Evolutionary conservation across 345 rosid species (phyloP), one percentile per base, ranked within the genome.

Genomic region (Dipteronia dyeriana): DNA sequence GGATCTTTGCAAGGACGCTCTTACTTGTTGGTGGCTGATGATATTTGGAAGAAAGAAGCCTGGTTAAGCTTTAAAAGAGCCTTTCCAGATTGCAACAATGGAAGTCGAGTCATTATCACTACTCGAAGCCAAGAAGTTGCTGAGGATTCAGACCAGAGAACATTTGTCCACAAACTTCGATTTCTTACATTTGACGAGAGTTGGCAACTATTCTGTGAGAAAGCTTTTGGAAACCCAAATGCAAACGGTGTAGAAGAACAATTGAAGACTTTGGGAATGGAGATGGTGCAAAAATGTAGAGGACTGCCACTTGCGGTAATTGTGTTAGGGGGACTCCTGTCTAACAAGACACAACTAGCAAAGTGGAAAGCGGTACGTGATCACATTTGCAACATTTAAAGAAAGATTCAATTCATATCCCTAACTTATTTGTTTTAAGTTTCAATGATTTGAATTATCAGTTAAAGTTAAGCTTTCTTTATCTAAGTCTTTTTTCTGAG

Each of bases 231-330:
- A 49, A 49, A 49, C 54, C 41, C 70, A 22, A 34, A 63, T 29
- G 56, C 56, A 47, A 17, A 8, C 19, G 45, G 67, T 17, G 45
- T 16, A 49, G 17, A 49, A 11, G 54, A 0, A 16, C 34, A 73
- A 41, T 20, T 74, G 47, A 78, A 74, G 75, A 78, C 78, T 56
- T 43, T 56, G 1, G 84, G 84, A 38, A 56, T 14, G 9, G 68
- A 81, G 67, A 77, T 81, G 14, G 81, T 78, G 8, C 76, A 31
- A 17, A 73, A 73, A 73, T 81, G 84, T 62, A 56, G 62, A 25
- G 78, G 84, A 54, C 53, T 81, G 3, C 84, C 84, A 19, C 71
- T 81, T 3, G 84, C 81, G 61, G 74, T 81, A 20, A 61, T 81
- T 73, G 80, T 81, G 9, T 49, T 77, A 2, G 84, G 84, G 34